These are phyloP conservation scores for Candida tammaniensis DNA, from an alignment of 805 yeast genomes.

Conservation along the genomic window DNA sequence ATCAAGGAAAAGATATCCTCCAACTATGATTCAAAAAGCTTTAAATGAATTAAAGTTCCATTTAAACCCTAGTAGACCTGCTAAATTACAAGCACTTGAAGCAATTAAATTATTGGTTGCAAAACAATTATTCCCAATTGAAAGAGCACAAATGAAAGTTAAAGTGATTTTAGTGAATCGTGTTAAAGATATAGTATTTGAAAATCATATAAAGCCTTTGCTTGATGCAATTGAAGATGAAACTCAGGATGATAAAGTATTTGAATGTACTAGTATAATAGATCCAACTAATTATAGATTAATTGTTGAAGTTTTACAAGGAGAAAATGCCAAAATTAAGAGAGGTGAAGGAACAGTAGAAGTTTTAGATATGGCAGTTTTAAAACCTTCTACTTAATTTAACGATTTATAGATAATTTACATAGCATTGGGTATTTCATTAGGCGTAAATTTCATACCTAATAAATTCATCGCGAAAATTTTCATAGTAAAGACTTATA, in stretches of 20 bases:
- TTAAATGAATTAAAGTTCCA: slow-evolving; percentile 76
- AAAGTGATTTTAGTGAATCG: slow-evolving; percentile 57
- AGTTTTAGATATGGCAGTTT: slow-evolving; percentile 85
- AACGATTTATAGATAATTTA: no score
- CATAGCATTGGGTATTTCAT: no score
- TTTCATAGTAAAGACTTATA: no score
- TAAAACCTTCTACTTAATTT: no score
- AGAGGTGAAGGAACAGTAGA: slow-evolving; percentile 67
- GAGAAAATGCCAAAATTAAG: slow-evolving; percentile 42
- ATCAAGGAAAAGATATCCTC: slow-evolving; percentile 88
- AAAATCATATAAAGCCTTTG: slow-evolving; percentile 30
- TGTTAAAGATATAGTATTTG: slow-evolving; percentile 42
- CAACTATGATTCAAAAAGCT: slow-evolving; percentile 89
- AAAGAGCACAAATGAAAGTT: slow-evolving; percentile 90
- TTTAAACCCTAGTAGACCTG: slow-evolving; percentile 66
- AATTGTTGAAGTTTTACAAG: slow-evolving; percentile 58
- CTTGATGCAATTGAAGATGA: slow-evolving; percentile 41
- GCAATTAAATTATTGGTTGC: slow-evolving; percentile 77
- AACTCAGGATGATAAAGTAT: slow-evolving; percentile 47
- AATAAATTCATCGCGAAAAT: not conserved
- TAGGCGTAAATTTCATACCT: not conserved
- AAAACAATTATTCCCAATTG: slow-evolving; percentile 86
- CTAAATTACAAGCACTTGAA: slow-evolving; percentile 88
- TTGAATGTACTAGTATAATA: slow-evolving; percentile 56
- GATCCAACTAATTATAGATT: slow-evolving; percentile 84